Base-by-base conservation (phyloP, 176 grass and related monocot species). In the Tuctoria greenei region DNA sequence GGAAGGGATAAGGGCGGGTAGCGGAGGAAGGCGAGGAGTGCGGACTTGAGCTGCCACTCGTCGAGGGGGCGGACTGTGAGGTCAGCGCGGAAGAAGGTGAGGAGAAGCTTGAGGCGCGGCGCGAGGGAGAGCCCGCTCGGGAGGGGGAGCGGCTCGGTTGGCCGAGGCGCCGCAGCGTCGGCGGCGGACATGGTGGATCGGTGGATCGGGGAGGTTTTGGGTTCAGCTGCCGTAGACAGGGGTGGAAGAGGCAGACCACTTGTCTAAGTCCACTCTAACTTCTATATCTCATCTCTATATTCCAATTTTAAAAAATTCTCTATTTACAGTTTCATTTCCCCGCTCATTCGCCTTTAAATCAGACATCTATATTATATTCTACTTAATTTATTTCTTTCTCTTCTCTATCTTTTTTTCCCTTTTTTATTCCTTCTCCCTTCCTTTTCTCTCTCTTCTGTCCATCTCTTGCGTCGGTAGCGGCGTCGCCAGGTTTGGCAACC, bases 41-140 rank as follows among this genome's bases (percentile, higher is more conserved):
- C 83, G 36, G 76, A 75, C 27, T 92, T 88, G 67, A 98, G 91
- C 59, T 94, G 90, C 95, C 91, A 98, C 27, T 98, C 91, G 46
- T 98, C 95, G 60, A 98, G 58, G 64, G 95, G 91, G 60, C 81
- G 79, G 72, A 98, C 82, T 20, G 86, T 83, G 18, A 76, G 86
- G 67, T 94, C 91, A 36, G 86, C 80, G 27, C 91, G 95, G 84
- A 93, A 88, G 89, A 98, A 92, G 79, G 89, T 88, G 40, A 98
- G 91, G 17, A 86, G 86, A 10, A 98, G 79, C 84, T 90, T 98
- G 7, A 94, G 78, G 35, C 89, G 91, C 61, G 86, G 89, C 37
- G 64, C 69, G 23, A 98, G 86, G 34, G 84, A 87, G 55, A 98
- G 86, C 7, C 69, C 75, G 72, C 73, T 70, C 1, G 84, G 86